Evolutionary conservation across 1,284 basidiomycete genomes (phyloP), one percentile per base, ranked within the genome.

Genomic region (Moesziomyces aphidis): DNA sequence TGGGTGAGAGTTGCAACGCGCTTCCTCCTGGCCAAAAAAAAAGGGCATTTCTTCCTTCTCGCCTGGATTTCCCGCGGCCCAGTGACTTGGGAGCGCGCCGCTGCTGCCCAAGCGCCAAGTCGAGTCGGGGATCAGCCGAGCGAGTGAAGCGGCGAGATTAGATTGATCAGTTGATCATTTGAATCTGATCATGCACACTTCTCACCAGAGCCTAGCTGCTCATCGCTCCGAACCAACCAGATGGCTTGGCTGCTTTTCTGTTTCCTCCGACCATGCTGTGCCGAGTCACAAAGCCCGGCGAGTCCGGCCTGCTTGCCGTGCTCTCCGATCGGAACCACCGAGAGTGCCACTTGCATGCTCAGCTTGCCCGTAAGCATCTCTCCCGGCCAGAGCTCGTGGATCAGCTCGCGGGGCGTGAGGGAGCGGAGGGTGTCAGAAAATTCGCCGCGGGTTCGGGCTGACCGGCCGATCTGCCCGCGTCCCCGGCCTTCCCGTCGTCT

Each of bases 271-370:
- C 31, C 31, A 31, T 10, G 5, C 31, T 31, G 8, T 9, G 39
- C 39, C 39, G 39, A 42, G 39, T 42, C 39, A 42, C 39, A n/a
- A 42, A 3, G 8, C 31, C 10, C 11, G 9, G 31, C 10, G 31
- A 1, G 31, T 34, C 31, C 31, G 31, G 31, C 39, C 19, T 19
- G 8, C 39, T 17, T 46, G 26, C 43, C 31, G 42, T 28, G 42
- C 44, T 13, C 26, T 54, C 52, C 51, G 43, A 52, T 54, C 42
- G 44, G 43, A 45, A 31, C 42, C 45, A 44, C 43, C 39, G 51
- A 52, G 39, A 21, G 11, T 28, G 26, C 26, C 26, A 28, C 26
- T 8, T 28, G 26, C 26, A 28, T 5, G 26, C 26, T 28, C 26
- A 28, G 26, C 26, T 28, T 28, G 26, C 26, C 5, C 26, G 7